Evolutionary conservation across 495 filamentous ascomycete species (phyloP), one percentile per base, ranked within the genome.

Genomic region (Entonaema liquescens): DNA sequence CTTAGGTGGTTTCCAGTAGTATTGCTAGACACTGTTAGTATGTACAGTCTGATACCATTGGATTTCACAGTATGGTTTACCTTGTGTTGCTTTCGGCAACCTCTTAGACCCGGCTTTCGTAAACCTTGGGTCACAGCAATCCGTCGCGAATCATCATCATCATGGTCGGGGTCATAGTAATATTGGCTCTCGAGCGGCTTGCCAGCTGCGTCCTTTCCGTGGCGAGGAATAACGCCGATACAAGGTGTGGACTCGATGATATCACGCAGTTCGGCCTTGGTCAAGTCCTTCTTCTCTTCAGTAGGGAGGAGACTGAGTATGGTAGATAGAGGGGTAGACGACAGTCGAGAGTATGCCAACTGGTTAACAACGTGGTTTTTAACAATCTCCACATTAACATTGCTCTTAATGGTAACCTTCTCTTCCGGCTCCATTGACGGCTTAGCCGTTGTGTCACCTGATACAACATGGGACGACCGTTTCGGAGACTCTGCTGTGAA

Each of bases 201-300:
- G 67, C 95, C 95, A 0, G 95, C 95, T 15, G 95, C 95, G 81
- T 99, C 95, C 78, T 98, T 99, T 75, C 95, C 95, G 76, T 93
- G 90, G 36, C 95, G 89, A 53, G 88, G 85, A 71, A 99, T 96
- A 74, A 95, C 89, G 31, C 95, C 95, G 55, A 98, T 88, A 72
- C 92, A 96, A 23, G 87, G 80, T 25, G 90, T 91, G 15, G 80
- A 79, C 73, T 92, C 89, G 40, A 98, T 87, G 59, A 97, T 83
- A 36, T 79, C 79, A 38, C 90, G 87, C 62, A 97, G 84, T 31
- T 90, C 86, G 3, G 88, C 82, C 71, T 84, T 86, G 8, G 85
- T 84, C 0, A 90, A 77, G 25, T 85, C 84, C 56, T 79, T 81
- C 74, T 82, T 84, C 74, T 85, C 84, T 25, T 90, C 87, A 5